A percentile compares a stretch with the other conserved stretches of the same genome.
Conservation (phyloP, 192 early-diverging fungal species). For the Fimicolochytrium jonesii region DNA sequence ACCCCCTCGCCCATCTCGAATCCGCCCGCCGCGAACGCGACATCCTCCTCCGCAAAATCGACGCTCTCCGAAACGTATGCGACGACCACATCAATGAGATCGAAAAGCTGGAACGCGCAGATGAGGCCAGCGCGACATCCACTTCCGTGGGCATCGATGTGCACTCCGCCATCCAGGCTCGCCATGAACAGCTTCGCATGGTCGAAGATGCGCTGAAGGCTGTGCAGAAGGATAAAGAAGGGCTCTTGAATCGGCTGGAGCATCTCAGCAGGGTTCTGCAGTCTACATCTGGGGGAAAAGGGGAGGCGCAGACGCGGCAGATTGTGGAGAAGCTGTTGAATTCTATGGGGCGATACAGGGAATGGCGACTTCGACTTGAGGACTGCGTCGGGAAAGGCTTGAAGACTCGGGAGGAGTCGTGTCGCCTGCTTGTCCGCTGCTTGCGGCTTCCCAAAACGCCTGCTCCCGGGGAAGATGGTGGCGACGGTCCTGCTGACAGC, state of each 20-base stretch:
- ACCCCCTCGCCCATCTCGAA: conserved; percentile 3
- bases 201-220: conserved; percentile 4
- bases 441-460: background rate
- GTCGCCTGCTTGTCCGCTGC: conserved; percentile 8
- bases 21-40: conserved; percentile 5
- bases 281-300: too few relatives aligned
- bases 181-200: conserved; percentile 13
- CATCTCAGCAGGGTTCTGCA: background rate
- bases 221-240: background rate
- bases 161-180: conserved; percentile 4
- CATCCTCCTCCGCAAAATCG: conserved; percentile 11
- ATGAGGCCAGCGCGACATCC: background rate
- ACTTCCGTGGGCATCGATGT: conserved; percentile 10
- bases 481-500: background rate
- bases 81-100: conserved; percentile 6
- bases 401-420: background rate
- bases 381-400: background rate
- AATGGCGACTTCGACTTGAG: conserved; percentile 2
- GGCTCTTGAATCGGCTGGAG: background rate
- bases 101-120: background rate
- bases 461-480: background rate
- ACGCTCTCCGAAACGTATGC: background rate
- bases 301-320: background rate
- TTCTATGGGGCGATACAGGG: background rate
- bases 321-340: conserved; percentile 1